Percentiles rank a stretch among this genome's conserved stretches.
Conservation (phyloP, 176 grass and related monocot species). For the Zoysia pacifica region DNA sequence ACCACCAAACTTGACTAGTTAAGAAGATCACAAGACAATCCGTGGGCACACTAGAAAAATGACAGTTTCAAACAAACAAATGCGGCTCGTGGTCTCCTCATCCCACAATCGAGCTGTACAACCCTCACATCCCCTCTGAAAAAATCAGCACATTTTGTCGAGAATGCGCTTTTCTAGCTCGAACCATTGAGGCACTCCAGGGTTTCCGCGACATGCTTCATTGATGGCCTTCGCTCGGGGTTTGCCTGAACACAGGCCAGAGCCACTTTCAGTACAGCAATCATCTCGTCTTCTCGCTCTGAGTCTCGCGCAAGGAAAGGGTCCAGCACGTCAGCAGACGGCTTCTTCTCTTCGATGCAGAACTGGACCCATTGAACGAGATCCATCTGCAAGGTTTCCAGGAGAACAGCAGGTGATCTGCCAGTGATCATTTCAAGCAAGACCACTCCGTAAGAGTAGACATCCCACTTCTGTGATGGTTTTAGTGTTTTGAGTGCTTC, state of each 20-base stretch:
- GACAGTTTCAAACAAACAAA: conserved; percentile 13
- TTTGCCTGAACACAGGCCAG: conserved; percentile 71
- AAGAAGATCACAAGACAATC: not conserved
- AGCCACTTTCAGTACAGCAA: conserved; percentile 72
- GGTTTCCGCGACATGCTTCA: conserved; percentile 64
- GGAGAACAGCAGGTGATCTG: conserved; percentile 51
- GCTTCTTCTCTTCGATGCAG: conserved; percentile 87
- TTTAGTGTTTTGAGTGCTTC: conserved; percentile 81
- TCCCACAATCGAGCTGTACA: conserved; percentile 35
- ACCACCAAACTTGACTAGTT: conserved; percentile 12
- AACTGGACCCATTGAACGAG: conserved; percentile 85
- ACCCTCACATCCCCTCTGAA: not conserved
- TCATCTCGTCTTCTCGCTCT: conserved; percentile 71
- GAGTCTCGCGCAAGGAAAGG: conserved; percentile 58
- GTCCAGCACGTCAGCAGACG: conserved; percentile 70
- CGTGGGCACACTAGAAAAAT: not conserved
- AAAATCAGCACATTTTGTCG: not conserved
- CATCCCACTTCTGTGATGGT: conserved; percentile 98
- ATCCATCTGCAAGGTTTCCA: conserved; percentile 86
- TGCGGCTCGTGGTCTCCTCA: conserved; percentile 4
- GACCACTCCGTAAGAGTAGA: conserved; percentile 85
- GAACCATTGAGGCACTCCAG: conserved; percentile 51
- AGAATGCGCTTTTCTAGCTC: conserved; percentile 18
- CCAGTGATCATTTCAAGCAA: conserved; percentile 86
- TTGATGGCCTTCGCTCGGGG: conserved; percentile 62